phyloP scores from a whole-genome alignment of 345 rosid species.

The Acer campestre region DNA sequence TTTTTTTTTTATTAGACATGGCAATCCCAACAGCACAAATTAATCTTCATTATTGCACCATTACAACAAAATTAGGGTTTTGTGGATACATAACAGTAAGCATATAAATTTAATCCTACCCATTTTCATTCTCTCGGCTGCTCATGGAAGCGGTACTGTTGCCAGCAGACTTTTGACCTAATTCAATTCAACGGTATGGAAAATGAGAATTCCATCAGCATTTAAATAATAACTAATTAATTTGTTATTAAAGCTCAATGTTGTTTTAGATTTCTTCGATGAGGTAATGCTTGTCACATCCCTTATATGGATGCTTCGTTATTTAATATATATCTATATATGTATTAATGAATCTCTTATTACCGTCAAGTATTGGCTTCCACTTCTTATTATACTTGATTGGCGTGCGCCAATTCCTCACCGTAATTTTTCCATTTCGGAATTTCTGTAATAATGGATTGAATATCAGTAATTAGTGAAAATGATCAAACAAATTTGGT shows the following conservation, averaged over 20 bases:
- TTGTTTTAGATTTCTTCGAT: too few species aligned
- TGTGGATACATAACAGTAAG: not conserved
- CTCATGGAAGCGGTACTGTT: not conserved
- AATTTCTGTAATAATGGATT: conserved; percentile 28
- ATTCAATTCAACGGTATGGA: not conserved
- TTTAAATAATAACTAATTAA: not conserved
- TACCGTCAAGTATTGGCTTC: not conserved
- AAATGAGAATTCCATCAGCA: not conserved
- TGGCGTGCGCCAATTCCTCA: conserved; percentile 18
- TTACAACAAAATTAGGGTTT: not conserved
- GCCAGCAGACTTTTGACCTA: not conserved
- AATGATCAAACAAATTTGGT: not conserved
- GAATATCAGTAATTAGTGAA: not conserved
- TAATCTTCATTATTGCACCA: not conserved
- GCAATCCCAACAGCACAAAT: conserved; percentile 12
- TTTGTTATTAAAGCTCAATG: too few species aligned
- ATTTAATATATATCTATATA: too few species aligned
- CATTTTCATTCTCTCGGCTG: not conserved
- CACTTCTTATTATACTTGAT: too few species aligned
- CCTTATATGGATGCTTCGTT: too few species aligned
- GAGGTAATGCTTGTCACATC: too few species aligned
- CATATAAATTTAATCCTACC: not conserved
- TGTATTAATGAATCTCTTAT: not conserved
- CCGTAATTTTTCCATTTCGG: conserved; percentile 19
- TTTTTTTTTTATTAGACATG: not conserved